phyloP scores from a whole-genome alignment of 345 rosid species.

The Combretum micranthum region DNA sequence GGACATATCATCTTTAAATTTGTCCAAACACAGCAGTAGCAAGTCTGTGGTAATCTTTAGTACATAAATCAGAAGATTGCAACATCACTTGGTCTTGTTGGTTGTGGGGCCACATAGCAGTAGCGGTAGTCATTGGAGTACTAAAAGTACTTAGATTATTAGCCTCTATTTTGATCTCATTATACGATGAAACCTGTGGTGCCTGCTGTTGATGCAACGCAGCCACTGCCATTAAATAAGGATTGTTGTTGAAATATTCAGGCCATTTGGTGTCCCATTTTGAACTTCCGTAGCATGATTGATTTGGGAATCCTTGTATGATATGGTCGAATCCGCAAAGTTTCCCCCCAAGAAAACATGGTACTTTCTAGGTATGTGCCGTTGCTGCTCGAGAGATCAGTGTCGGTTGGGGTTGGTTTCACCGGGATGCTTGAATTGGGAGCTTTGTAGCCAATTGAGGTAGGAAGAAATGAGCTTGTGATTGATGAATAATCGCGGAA shows the following conservation, averaged over 20 bases:
- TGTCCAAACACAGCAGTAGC: constrained; percentile 9
- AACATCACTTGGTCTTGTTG: constrained; percentile 8
- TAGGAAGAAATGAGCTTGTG: not conserved
- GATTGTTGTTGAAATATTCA: constrained; percentile 5
- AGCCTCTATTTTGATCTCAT: constrained; percentile 9
- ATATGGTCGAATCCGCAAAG: not conserved
- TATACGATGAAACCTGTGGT: constrained; percentile 6
- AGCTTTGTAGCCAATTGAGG: constrained; percentile 9
- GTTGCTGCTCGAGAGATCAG: constrained; percentile 3
- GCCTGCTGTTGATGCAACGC: constrained; percentile 1
- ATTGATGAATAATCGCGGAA: constrained; percentile 5
- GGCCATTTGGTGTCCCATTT: constrained; percentile 4
- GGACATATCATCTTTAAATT: not conserved
- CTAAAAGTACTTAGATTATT: constrained; percentile 2
- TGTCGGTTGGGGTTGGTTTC: not conserved
- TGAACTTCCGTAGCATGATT: not conserved
- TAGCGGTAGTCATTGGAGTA: not conserved
- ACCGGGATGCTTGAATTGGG: not conserved
- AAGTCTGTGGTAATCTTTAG: constrained; percentile 11
- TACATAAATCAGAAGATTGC: constrained; percentile 2
- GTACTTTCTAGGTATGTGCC: constrained; percentile 5
- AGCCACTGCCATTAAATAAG: not conserved
- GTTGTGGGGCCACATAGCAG: constrained; percentile 10
- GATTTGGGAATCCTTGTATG: constrained; percentile 1
- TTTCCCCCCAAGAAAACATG: constrained; percentile 11